phyloP scores from a whole-genome alignment of 2,329 filamentous ascomycete genomes.

The Colletotrichum phormii region DNA sequence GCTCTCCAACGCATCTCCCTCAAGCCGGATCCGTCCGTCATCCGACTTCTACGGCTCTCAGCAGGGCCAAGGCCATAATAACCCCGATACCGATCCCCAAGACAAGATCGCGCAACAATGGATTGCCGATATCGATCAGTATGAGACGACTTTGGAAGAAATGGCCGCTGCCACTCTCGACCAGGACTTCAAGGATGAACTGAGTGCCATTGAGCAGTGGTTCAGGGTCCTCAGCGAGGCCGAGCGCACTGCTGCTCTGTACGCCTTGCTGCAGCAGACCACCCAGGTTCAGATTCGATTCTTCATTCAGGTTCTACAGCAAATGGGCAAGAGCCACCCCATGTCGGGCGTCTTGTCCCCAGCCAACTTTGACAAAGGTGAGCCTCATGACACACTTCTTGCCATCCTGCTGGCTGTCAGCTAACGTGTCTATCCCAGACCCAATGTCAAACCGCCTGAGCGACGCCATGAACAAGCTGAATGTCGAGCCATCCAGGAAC shows the following conservation, averaged over 20 bases:
- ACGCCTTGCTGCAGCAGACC: conserved; percentile 96
- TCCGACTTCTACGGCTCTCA: conserved; percentile 92
- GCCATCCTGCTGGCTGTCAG: conserved; percentile 36
- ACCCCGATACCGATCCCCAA: conserved; percentile 81
- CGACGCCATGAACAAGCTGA: conserved; percentile 96
- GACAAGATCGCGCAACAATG: conserved; percentile 97
- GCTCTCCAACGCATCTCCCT: conserved; percentile 74
- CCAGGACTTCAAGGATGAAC: conserved; percentile 99
- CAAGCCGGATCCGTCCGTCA: conserved; percentile 88
- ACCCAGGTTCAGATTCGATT: conserved; percentile 99
- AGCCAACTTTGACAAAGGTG: conserved; percentile 96
- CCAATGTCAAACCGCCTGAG: conserved; percentile 96
- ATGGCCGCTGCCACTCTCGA: conserved; percentile 99
- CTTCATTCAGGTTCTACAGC: conserved; percentile 98
- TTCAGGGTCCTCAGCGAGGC: conserved; percentile 97
- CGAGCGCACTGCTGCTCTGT: conserved; percentile 93
- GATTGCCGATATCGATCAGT: conserved; percentile 99
- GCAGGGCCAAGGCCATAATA: conserved; percentile 74
- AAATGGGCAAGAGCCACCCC: conserved; percentile 98
- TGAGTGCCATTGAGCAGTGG: conserved; percentile 99
- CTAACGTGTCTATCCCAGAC: conserved; percentile 65
- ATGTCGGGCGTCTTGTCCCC: conserved; percentile 97
- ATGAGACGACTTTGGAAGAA: conserved; percentile 97
- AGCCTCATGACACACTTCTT: conserved; percentile 36
- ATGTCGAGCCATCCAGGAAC: conserved; percentile 86